Evolutionary conservation across 2,329 filamentous ascomycete species (phyloP).

Genomic region (Penicillium griseofulvum): DNA sequence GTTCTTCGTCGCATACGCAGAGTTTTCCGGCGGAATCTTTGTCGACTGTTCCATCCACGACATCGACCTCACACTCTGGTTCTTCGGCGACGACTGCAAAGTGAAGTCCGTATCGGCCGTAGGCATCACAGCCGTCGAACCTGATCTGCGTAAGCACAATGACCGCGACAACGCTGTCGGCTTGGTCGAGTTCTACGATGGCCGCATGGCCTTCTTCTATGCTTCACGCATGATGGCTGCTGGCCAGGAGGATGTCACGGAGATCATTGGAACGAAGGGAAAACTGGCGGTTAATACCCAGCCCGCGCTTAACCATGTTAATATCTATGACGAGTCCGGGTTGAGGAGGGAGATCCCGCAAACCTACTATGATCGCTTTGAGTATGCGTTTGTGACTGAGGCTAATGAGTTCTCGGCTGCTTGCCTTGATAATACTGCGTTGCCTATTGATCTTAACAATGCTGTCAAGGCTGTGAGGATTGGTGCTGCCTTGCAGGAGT

Average conservation of each 20-base stretch:
- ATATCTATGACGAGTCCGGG: slow-evolving; percentile 54
- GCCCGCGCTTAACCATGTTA: slow-evolving; percentile 56
- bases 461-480: slow-evolving; percentile 60
- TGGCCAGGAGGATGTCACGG: slow-evolving; percentile 65
- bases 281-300: slow-evolving; percentile 63
- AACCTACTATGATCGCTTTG: slow-evolving; percentile 64
- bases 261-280: slow-evolving; percentile 65
- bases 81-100: slow-evolving; percentile 55
- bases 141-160: slow-evolving; percentile 56
- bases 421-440: slow-evolving; percentile 54
- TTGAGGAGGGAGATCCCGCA: slow-evolving; percentile 60
- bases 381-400: slow-evolving; percentile 63
- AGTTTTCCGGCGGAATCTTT: slow-evolving; percentile 66
- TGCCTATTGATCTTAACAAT: slow-evolving; percentile 57
- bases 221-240: slow-evolving; percentile 65
- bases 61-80: slow-evolving; percentile 65
- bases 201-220: slow-evolving; percentile 64
- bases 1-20: slow-evolving; percentile 67
- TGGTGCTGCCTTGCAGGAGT: slow-evolving; percentile 59
- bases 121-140: slow-evolving; percentile 60
- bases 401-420: slow-evolving; percentile 62
- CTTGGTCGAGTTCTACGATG: slow-evolving; percentile 63
- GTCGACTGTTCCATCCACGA: slow-evolving; percentile 71
- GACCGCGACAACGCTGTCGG: slow-evolving; percentile 64
- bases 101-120: slow-evolving; percentile 58